Base-by-base conservation (phyloP, 163 green algal genomes). In the Scenedesmus sp. region DNA sequence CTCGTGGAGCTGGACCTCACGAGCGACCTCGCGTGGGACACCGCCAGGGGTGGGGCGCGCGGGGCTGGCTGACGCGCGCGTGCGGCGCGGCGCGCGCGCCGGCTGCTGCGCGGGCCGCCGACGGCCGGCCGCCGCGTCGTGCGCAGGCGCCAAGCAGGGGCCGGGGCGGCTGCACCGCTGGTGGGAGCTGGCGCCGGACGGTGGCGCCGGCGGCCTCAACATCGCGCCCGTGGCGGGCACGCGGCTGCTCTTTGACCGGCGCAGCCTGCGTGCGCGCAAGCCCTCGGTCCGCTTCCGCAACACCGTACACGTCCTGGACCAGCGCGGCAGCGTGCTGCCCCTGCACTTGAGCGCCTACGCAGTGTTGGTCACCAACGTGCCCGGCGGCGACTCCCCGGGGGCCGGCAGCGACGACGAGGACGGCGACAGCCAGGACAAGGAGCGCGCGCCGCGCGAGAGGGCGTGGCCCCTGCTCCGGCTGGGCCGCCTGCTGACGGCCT, bases 271-370 rank as follows among this genome's bases (percentile, higher is more conserved):
- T 9, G 75, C 63, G 17, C 75, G 75, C 39, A 76, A 70, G 75
- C 75, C 75, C 1, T 77, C 63, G 14, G 75, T 82, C 29, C 36
- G 75, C 17, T 82, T 82, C 64, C 66, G 75, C 28, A 82, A 82
- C 50, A 82, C 75, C 18, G 48, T 66, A 0, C 71, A 81, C 63
- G 69, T 77, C 51, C 73, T 29, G 17, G 60, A 45, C 15, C 13
- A 17, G 22, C 50, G 44, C 22, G 71, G 71, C 44, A 60, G 24
- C 14, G 13, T 60, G 1, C 0, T 82, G 33, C 74, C 74, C 0
- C 74, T 82, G 33, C 74, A 82, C 51, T 62, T 82, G 0, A 53
- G 47, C 33, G 74, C 48, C 51, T 82, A 82, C 22, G 74, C 74
- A 22, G 74, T 82, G 54, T 63, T 82, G 4, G 63, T 82, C 50